A percentile compares a stretch with the other conserved stretches of the same genome.
These are phyloP conservation scores for Phytopythium ostracodes DNA, from an alignment of 352 stramenopile species.

Conservation along the genomic window DNA sequence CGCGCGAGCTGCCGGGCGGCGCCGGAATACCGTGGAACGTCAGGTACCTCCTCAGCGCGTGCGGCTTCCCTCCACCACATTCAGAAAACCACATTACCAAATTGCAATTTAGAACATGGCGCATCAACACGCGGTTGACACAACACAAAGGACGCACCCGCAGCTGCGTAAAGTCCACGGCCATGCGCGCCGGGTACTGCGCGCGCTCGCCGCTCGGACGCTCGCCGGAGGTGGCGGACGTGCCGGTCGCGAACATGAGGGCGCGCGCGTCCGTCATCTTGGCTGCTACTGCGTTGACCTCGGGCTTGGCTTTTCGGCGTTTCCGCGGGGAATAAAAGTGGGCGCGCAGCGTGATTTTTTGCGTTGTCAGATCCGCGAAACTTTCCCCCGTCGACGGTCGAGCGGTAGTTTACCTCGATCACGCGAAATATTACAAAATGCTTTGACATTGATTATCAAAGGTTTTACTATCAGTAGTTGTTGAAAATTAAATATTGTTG, in stretches of 20 bases:
- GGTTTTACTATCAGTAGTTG: too few relatives aligned
- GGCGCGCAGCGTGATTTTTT: not conserved
- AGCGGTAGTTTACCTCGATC: not conserved
- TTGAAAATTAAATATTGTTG: too few relatives aligned
- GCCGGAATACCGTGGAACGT: conserved; percentile 54
- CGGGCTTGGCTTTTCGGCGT: not conserved
- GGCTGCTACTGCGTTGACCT: not conserved
- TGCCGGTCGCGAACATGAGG: conserved; percentile 4
- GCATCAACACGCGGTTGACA: not conserved
- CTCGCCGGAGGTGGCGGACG: conserved; percentile 2
- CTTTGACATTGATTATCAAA: not conserved
- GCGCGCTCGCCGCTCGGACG: conserved; percentile 25
- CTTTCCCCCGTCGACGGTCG: not conserved
- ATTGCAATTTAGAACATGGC: not conserved
- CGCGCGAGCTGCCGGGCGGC: conserved; percentile 36
- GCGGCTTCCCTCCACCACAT: conserved; percentile 20
- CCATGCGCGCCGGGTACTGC: conserved; percentile 57
- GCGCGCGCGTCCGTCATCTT: conserved; percentile 2
- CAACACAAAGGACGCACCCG: conserved; percentile 23
- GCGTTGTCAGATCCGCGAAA: conserved; percentile 1
- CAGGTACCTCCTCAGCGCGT: conserved; percentile 67
- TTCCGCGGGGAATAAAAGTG: conserved; percentile 6
- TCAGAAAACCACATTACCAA: too few relatives aligned
- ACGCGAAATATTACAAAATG: not conserved
- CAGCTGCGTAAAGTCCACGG: conserved; percentile 70